Conservation (phyloP, 2,329 filamentous ascomycete genomes). For the Alternaria ethzedia region DNA sequence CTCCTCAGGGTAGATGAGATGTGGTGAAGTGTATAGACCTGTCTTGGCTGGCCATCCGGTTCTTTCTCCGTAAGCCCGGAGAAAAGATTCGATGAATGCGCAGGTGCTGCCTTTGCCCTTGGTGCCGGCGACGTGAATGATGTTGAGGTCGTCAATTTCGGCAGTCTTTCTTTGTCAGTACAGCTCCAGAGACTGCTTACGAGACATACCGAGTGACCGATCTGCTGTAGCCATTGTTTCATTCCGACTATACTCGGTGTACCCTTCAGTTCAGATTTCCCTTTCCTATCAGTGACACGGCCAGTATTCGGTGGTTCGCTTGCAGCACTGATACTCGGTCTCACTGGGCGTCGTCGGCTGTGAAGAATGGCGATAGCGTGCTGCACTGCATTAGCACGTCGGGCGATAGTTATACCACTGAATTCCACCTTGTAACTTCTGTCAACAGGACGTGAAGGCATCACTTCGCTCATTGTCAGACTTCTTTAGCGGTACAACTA, state of each 20-base stretch:
- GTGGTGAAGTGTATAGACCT: constrained; percentile 73
- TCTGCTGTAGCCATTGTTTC: constrained; percentile 18
- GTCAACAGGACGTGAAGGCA: constrained; percentile 5
- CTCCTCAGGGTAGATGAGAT: constrained; percentile 59
- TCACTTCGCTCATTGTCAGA: constrained; percentile 5
- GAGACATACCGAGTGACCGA: constrained; percentile 14
- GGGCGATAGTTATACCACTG: not conserved
- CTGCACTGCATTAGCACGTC: constrained; percentile 7
- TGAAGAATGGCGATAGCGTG: constrained; percentile 11
- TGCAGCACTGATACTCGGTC: not conserved
- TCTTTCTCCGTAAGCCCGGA: constrained; percentile 58
- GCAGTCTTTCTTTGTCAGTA: constrained; percentile 6
- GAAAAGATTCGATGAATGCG: constrained; percentile 69
- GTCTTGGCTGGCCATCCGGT: constrained; percentile 48
- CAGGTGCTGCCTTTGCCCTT: constrained; percentile 79
- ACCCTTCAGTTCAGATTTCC: constrained; percentile 11
- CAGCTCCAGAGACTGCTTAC: not conserved
- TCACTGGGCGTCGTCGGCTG: constrained; percentile 9
- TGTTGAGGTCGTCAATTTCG: constrained; percentile 51
- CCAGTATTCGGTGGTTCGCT: not conserved
- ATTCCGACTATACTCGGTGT: constrained; percentile 20
- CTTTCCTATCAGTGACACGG: constrained; percentile 1
- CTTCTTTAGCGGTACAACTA: not conserved
- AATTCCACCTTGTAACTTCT: constrained; percentile 12
- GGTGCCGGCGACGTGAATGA: constrained; percentile 75